Evolutionary conservation across 2,329 filamentous ascomycete genomes (phyloP), one percentile per base, ranked within the genome.

Genomic region (Nemania abortiva): DNA sequence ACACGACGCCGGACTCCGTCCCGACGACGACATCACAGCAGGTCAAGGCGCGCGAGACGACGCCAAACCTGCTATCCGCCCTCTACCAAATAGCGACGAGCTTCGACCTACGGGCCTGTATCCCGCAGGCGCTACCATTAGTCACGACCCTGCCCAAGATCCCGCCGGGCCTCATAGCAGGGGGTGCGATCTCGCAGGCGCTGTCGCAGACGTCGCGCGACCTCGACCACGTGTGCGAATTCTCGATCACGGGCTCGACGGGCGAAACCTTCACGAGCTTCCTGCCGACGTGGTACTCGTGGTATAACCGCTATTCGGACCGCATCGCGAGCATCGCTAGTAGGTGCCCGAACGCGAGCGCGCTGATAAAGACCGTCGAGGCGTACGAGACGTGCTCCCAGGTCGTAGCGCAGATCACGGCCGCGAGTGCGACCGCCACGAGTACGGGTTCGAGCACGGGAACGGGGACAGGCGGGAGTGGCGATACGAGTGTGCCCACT

Each of bases 211-310:
- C 74, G 45, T 71, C 72, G 47, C 70, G 75, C 42, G 52, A 61
- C 24, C 60, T 76, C n/a, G 60, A 71, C 10, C 66, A 67, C 27
- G 74, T 77, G 34, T 77, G 75, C 71, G 63, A 66, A 15, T 77
- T 76, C 66, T 69, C 65, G 1, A 53, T 77, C 59, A 77, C 74
- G 6, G 75, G 74, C 9, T 11, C 63, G n/a, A 69, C 64, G 22
- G 74, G 73, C 27, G 67, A 64, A 1, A 58, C 63, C 1, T 75
- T 72, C 45, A 74, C 75, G 1, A 50, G 60, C 52, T 77, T 73
- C 63, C 60, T 77, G 58, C 75, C 75, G 1, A 50, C 63, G 1
- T 75, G 74, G 73, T 77, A 77, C 63, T 53, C 55, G 63, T 77
- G 75, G 75, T 75, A 76, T 66, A 56, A 68, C 42, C 61, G 24